phyloP scores from a whole-genome alignment of 2,329 filamentous ascomycete species.

The Aspergillus pseudoglaucus region DNA sequence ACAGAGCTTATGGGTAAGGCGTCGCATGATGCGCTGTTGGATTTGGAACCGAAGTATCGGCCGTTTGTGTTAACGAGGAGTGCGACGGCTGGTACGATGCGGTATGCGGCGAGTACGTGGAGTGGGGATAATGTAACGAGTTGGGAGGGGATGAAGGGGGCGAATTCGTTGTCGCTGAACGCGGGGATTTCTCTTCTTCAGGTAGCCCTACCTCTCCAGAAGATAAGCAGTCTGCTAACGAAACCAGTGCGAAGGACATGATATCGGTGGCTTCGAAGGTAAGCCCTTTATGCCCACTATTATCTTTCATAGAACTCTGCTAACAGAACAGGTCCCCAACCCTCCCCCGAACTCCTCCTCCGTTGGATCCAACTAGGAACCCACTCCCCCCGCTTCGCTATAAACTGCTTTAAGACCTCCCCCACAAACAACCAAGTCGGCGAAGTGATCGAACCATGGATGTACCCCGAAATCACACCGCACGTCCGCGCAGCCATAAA shows the following conservation, averaged over 20 bases:
- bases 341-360: conserved; percentile 62
- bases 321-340: conserved; percentile 47
- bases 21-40: conserved; percentile 60
- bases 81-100: conserved; percentile 63
- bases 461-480: conserved; percentile 62
- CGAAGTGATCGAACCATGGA: conserved; percentile 72
- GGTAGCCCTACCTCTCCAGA: conserved; percentile 22
- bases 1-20: conserved; percentile 66
- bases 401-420: conserved; percentile 72
- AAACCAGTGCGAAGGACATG: conserved; percentile 58
- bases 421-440: conserved; percentile 59
- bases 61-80: conserved; percentile 66
- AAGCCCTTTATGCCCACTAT: too few relatives aligned
- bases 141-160: conserved; percentile 66
- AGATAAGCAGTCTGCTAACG: conserved; percentile 1
- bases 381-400: conserved; percentile 64
- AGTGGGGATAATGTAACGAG: conserved; percentile 69
- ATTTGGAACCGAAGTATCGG: conserved; percentile 51
- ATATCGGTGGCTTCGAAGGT: conserved; percentile 70
- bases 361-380: conserved; percentile 68
- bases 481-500: conserved; percentile 60
- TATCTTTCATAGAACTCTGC: too few relatives aligned
- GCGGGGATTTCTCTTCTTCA: conserved; percentile 63
- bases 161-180: conserved; percentile 62
- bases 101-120: conserved; percentile 66